Percentiles rank a stretch among this genome's conserved stretches.
phyloP scores from a whole-genome alignment of 495 filamentous ascomycete genomes.

The Tuber aestivum region DNA sequence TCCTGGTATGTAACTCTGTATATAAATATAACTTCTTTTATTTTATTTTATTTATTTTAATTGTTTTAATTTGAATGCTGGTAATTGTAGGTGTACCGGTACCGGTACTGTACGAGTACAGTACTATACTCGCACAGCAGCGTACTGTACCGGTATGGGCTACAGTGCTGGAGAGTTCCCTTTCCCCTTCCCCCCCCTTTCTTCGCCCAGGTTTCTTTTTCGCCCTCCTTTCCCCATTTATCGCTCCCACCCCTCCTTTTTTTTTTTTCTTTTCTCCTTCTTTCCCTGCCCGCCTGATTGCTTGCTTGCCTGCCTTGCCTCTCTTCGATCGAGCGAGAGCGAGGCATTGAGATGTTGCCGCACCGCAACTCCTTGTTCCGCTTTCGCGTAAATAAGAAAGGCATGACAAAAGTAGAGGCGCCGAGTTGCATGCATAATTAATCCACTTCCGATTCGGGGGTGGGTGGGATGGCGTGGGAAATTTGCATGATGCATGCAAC shows the following conservation, averaged over 20 bases:
- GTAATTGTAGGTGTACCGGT: neutral
- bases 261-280: neutral
- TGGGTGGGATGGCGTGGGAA: constrained; percentile 21
- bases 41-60: too few species aligned
- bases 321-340: neutral
- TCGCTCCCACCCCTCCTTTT: neutral
- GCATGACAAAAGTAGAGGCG: constrained; percentile 39
- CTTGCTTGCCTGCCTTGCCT: neutral
- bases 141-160: neutral
- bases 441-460: constrained; percentile 13
- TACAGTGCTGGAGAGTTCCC: neutral
- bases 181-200: neutral
- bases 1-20: neutral
- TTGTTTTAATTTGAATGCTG: neutral
- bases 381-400: constrained; percentile 31
- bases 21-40: constrained; percentile 1
- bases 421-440: constrained; percentile 39
- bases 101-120: neutral
- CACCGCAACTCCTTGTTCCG: constrained; percentile 7
- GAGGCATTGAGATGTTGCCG: constrained; percentile 6
- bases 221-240: neutral
- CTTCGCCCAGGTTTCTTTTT: neutral
- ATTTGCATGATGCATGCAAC: constrained; percentile 39
- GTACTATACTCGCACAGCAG: too few species aligned
- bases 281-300: neutral